These are phyloP conservation scores for Termitomyces sp. DNA, from an alignment of 768 basidiomycete species.

Conservation along the genomic window DNA sequence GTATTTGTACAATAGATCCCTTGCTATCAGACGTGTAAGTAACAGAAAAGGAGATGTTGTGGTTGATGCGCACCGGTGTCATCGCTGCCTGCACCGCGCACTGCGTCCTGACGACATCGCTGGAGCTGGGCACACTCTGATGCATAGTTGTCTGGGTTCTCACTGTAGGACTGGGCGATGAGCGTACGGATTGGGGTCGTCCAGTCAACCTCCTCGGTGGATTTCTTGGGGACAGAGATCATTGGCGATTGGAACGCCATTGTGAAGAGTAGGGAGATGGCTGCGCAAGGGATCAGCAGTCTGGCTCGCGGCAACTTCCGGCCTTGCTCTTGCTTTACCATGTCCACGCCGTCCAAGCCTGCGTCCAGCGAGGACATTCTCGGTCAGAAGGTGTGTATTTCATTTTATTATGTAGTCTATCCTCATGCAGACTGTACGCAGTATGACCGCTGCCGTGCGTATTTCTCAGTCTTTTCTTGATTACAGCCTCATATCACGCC, in stretches of 20 bases:
- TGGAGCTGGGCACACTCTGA: slow-evolving; percentile 84
- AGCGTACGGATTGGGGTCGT: slow-evolving; percentile 80
- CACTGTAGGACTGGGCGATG: slow-evolving; percentile 91
- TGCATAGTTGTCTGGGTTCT: slow-evolving; percentile 85
- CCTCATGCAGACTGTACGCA: slow-evolving; percentile 26
- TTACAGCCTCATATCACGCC: slow-evolving; percentile 11
- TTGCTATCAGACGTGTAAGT: slow-evolving; percentile 39
- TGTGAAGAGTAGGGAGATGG: background rate
- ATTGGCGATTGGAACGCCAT: slow-evolving; percentile 85
- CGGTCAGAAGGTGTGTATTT: slow-evolving; percentile 73
- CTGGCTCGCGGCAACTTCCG: slow-evolving; percentile 31
- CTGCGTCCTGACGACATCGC: slow-evolving; percentile 92
- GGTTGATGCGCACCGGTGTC: slow-evolving; percentile 59
- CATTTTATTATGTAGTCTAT: background rate
- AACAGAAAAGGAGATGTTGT: no score
- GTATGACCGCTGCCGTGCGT: slow-evolving; percentile 88
- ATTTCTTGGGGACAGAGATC: slow-evolving; percentile 90
- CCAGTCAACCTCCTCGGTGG: slow-evolving; percentile 98
- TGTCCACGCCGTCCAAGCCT: slow-evolving; percentile 57
- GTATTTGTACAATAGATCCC: slow-evolving; percentile 97
- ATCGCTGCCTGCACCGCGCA: slow-evolving; percentile 94
- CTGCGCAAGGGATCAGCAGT: background rate
- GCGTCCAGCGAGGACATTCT: slow-evolving; percentile 88
- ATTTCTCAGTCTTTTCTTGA: slow-evolving; percentile 2
- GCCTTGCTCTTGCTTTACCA: slow-evolving; percentile 18